Base-by-base conservation (phyloP, 2,329 filamentous ascomycete species). In the Cladosporium halotolerans region DNA sequence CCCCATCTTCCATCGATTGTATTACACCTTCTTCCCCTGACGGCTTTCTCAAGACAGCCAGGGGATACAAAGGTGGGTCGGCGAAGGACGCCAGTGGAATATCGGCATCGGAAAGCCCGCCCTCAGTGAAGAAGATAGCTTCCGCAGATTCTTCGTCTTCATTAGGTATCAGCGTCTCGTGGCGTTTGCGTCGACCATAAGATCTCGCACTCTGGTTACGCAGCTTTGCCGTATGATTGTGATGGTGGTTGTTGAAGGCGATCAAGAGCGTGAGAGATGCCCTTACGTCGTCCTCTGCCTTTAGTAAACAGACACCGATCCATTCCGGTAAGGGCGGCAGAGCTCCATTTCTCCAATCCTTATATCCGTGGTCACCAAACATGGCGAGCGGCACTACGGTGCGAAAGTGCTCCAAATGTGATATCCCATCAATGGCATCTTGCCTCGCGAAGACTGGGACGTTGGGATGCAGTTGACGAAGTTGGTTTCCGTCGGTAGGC, bases 111-210 rank as follows among this genome's bases (percentile, higher is more conserved):
- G 68, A 57, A 46, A 85, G 79, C 31, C 82, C 82, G 62, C 85
- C 82, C 0, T 82, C 82, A 0, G 81, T 81, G 68, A 85, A 86
- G 34, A 86, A 69, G 31, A 85, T 64, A 11, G 78, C 79, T 65
- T 84, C 80, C 1, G 73, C 75, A 11, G 64, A 65, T 32, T 70
- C 66, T 9, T 64, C 65, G 19, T 64, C 59, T 10, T 59, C 56
- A n/a, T 41, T 18, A 4, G 23, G 40, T 18, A 44, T 16, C 3
- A 56, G 58, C 11, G 48, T 11, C 8, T 31, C 40, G 13, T 51
- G 40, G 18, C 48, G 48, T 51, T 51, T 51, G 40, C 44, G 48
- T 32, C 48, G 43, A 40, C 18, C 33, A 18, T 39, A 9, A 9
- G 4, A 38, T 41, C 16, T 34, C 63, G 62, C 34, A 9, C 23